These are phyloP conservation scores for Neofusicoccum ribis DNA, from an alignment of 2,329 filamentous ascomycete species.

Conservation along the genomic window DNA sequence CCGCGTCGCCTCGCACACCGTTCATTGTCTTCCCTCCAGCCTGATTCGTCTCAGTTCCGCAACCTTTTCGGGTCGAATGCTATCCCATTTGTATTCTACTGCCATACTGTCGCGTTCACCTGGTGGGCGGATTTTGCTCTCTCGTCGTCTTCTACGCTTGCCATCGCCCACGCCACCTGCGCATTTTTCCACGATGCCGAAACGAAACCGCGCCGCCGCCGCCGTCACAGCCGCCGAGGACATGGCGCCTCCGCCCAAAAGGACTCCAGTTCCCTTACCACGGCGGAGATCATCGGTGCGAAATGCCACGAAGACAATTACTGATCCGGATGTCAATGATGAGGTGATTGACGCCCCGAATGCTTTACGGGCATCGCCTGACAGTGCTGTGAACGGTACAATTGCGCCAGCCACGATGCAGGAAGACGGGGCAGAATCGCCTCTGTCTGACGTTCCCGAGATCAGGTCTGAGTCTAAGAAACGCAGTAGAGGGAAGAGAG, in stretches of 20 bases:
- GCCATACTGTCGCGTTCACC: background rate
- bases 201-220: conserved; percentile 10
- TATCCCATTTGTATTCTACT: background rate
- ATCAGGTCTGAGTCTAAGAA: background rate
- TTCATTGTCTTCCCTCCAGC: background rate
- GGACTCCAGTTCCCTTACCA: background rate
- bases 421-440: conserved; percentile 28
- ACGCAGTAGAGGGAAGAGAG: background rate
- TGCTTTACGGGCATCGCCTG: conserved; percentile 46
- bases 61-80: background rate
- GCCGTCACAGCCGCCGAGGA: conserved; percentile 1
- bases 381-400: conserved; percentile 36
- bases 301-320: background rate
- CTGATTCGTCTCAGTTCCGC: background rate
- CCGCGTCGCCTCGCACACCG: background rate
- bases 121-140: background rate
- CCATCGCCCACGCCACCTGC: background rate
- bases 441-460: conserved; percentile 31
- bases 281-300: background rate
- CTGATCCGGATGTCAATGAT: conserved; percentile 38
- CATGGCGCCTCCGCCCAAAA: conserved; percentile 4
- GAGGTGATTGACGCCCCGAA: conserved; percentile 45
- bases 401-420: conserved; percentile 30
- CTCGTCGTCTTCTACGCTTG: background rate
- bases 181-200: conserved; percentile 9